phyloP scores from a whole-genome alignment of 805 yeast species.

The Spencermartinsiella europaea region DNA sequence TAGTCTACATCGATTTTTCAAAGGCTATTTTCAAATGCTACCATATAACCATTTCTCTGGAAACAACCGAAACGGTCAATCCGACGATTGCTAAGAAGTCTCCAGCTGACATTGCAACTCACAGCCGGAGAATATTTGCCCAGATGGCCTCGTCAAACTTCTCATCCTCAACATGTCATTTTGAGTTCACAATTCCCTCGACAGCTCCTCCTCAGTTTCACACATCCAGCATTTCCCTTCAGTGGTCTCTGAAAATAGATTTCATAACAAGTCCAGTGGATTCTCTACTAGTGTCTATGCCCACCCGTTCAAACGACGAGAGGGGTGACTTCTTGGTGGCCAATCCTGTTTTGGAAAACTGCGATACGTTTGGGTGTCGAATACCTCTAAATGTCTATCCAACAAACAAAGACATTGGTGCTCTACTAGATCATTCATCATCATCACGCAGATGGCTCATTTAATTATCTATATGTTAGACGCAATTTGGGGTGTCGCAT shows the following conservation, averaged over 20 bases:
- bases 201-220: conserved; percentile 32
- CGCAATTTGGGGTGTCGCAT: too few species aligned
- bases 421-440: conserved; percentile 32
- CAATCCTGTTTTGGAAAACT: conserved; percentile 13
- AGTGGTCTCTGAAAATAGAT: conserved; percentile 31
- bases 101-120: conserved; percentile 18
- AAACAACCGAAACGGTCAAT: conserved; percentile 33
- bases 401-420: conserved; percentile 44
- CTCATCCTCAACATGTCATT: conserved; percentile 20
- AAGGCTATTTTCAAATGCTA: conserved; percentile 29
- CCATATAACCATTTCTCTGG: conserved; percentile 38
- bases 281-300: conserved; percentile 1
- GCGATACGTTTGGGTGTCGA: conserved; percentile 35
- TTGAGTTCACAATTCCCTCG: conserved; percentile 32
- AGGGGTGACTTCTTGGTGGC: conserved; percentile 12
- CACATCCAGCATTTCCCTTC: conserved; percentile 27
- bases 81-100: conserved; percentile 25
- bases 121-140: conserved; percentile 25
- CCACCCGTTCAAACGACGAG: neutral
- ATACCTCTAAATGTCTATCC: conserved; percentile 45
- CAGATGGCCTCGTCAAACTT: conserved; percentile 23
- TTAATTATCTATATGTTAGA: conserved; percentile 4
- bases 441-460: conserved; percentile 11
- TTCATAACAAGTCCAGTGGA: conserved; percentile 24
- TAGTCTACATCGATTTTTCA: conserved; percentile 35